Conservation (phyloP, 495 filamentous ascomycete species). For the Penicillium alfredii region DNA sequence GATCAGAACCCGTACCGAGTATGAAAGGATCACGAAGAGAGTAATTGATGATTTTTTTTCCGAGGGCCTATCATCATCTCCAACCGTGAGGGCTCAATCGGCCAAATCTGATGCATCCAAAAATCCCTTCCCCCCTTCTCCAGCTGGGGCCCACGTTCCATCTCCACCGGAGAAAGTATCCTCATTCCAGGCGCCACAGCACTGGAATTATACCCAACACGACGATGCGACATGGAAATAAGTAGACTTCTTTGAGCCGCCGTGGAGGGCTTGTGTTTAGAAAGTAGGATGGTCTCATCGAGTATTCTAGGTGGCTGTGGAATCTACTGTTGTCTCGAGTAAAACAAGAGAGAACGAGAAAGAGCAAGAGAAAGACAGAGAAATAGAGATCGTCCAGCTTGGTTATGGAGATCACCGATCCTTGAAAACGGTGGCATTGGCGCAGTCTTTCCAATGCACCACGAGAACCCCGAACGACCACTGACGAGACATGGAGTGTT, state of each 20-base stretch:
- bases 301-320: too few species aligned
- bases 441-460: slow-evolving; percentile 4
- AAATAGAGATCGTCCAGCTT: slow-evolving; percentile 2
- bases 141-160: slow-evolving; percentile 9
- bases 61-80: slow-evolving; percentile 5
- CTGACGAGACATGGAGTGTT: too few species aligned
- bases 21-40: too few species aligned
- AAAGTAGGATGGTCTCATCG: too few species aligned
- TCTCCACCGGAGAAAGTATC: slow-evolving; percentile 9
- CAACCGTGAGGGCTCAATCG: not conserved
- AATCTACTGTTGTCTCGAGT: too few species aligned
- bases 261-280: too few species aligned
- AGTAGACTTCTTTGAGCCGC: not conserved
- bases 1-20: too few species aligned
- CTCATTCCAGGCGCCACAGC: slow-evolving; percentile 5
- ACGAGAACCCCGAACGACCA: too few species aligned
- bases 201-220: slow-evolving; percentile 17
- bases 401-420: too few species aligned
- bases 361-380: too few species aligned
- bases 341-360: too few species aligned
- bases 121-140: not conserved
- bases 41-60: too few species aligned
- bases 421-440: slow-evolving; percentile 1
- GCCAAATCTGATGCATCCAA: slow-evolving; percentile 14
- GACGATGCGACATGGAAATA: slow-evolving; percentile 8